Evolutionary conservation across 31 red algal species (phyloP), one percentile per base, ranked within the genome.

Genomic region (Asparagopsis taxiformis): DNA sequence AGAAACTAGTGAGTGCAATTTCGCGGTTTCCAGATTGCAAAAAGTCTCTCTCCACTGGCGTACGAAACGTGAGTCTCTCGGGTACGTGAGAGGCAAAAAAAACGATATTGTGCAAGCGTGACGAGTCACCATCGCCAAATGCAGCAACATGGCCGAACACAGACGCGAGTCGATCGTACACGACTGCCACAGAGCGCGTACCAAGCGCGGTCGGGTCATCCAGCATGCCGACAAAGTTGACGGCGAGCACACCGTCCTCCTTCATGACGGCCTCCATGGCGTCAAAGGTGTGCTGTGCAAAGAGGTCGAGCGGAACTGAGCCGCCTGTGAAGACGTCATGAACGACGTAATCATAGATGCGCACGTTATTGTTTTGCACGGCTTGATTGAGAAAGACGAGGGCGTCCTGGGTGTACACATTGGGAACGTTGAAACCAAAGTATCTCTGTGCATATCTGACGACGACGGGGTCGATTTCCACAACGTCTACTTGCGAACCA

Each of bases 321-420:
- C 86, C 86, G 30, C 86, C 86, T 15, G 86, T 81, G 63, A 90
- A 90, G 48, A 81, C 86, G 44, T 90, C 86, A 58, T 90, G 86
- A 11, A 90, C 76, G 1, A 90, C 76, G 51, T 81, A 90, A 51
- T 90, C 67, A 55, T 81, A 90, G 13, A 24, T n/a, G 8, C 59
- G n/a, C 44, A 31, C 65, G 9, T 67, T 33, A 22, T 55, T 28
- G 17, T 21, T 23, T 1, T 74, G 6, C 57, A 22, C 48, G 2
- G 43, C 51, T 7, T 38, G 62, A 34, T 55, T 32, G 39, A 79
- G 46, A 11, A 75, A 71, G 22, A 35, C 38, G 19, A 65, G 36
- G 38, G 68, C 86, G 44, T 81, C 86, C 17, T 68, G 60, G 7
- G 75, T 76, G 20, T 53, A 37, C 33, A 90, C 68, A 17, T 64